Evolutionary conservation across 2,329 filamentous ascomycete species (phyloP).

Genomic region (Fusarium multiceps): DNA sequence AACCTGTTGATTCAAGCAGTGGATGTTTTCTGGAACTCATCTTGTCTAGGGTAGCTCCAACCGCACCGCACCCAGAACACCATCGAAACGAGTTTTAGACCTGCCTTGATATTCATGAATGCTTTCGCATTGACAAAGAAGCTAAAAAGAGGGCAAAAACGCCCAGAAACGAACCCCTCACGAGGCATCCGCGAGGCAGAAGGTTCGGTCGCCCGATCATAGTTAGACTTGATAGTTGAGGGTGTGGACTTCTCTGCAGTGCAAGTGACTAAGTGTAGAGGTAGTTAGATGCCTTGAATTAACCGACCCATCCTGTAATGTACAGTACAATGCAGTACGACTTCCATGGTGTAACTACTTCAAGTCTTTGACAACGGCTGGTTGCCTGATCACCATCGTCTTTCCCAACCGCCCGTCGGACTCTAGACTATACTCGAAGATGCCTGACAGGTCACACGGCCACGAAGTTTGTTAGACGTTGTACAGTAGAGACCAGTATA

Average conservation of each 20-base stretch:
- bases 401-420: neutral
- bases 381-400: slow-evolving; percentile 20
- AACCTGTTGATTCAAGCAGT: neutral
- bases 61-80: neutral
- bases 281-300: slow-evolving; percentile 1
- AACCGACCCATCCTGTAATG: neutral
- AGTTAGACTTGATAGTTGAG: slow-evolving; percentile 12
- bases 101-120: neutral
- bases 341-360: slow-evolving; percentile 9
- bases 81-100: neutral
- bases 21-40: neutral
- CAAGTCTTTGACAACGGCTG: slow-evolving; percentile 12
- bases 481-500: neutral
- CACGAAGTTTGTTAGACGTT: slow-evolving; percentile 19
- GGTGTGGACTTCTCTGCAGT: slow-evolving; percentile 12
- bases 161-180: slow-evolving; percentile 14
- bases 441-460: slow-evolving; percentile 22
- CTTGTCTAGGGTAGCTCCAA: neutral
- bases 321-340: neutral
- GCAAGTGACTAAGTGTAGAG: neutral
- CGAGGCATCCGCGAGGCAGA: slow-evolving; percentile 24
- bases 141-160: neutral
- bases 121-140: neutral
- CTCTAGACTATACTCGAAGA: slow-evolving; percentile 3
- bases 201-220: slow-evolving; percentile 12